phyloP scores from a whole-genome alignment of 148 eudicot genomes.

The Chenopodium berlandieri region DNA sequence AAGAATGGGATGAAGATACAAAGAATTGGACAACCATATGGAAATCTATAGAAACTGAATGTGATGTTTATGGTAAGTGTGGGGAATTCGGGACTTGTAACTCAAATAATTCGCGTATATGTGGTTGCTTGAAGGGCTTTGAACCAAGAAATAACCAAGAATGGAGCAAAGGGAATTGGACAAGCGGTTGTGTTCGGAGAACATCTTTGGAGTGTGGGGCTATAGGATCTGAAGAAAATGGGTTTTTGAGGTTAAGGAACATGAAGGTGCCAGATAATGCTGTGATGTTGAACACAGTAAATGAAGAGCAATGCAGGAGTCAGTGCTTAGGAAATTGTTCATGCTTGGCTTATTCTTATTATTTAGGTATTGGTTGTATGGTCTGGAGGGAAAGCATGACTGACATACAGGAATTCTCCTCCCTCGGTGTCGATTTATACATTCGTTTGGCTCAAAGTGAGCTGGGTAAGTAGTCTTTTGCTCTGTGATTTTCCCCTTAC shows the following conservation, averaged over 20 bases:
- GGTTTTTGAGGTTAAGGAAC: constrained; percentile 31
- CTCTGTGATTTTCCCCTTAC: not conserved
- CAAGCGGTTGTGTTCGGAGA: constrained; percentile 47
- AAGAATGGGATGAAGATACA: constrained; percentile 10
- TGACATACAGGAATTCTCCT: constrained; percentile 35
- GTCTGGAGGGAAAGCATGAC: constrained; percentile 36
- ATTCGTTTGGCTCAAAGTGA: not conserved
- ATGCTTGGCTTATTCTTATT: constrained; percentile 42
- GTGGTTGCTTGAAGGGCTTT: constrained; percentile 52
- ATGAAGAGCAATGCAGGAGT: constrained; percentile 30
- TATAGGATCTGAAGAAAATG: constrained; percentile 29
- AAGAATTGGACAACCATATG: constrained; percentile 14
- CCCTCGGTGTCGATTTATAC: constrained; percentile 13
- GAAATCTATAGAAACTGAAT: constrained; percentile 16
- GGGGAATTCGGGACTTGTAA: constrained; percentile 47
- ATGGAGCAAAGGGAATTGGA: constrained; percentile 48
- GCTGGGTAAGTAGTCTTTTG: not conserved
- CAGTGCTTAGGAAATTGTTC: constrained; percentile 38
- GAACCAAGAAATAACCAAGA: constrained; percentile 28
- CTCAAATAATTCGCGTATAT: constrained; percentile 22
- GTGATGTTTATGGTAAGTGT: constrained; percentile 46
- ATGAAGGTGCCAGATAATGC: constrained; percentile 45
- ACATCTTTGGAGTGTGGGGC: constrained; percentile 31
- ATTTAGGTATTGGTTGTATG: constrained; percentile 42
- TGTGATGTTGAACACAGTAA: not conserved